Evolutionary conservation across 768 basidiomycete genomes (phyloP), one percentile per base, ranked within the genome.

Genomic region (Coprinellus aureogranulatus): DNA sequence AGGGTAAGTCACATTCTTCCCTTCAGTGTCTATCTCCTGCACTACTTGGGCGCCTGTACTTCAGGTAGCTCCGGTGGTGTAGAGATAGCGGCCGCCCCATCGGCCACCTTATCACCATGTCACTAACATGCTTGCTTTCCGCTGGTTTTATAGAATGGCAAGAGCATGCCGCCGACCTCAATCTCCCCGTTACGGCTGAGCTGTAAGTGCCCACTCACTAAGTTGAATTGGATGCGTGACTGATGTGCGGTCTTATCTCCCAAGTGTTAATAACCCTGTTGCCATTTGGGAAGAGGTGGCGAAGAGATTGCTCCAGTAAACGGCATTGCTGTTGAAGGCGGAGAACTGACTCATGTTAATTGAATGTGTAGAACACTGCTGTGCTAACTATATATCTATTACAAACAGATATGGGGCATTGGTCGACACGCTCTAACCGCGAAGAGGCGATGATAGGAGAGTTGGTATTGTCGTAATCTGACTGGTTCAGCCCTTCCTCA

Each of bases 241-340:
- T 39, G 30, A 46, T 39, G 20, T 42, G 6, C 14, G 34, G 34
- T 6, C 8, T 25, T 25, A 18, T 41, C 11, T 58, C 14, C 20
- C 4, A 42, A 85, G 82, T 45, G 82, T 82, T 37, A 85, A 85
- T 63, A 82, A 82, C 61, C 84, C 84, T 0, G 67, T 75, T 22
- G 81, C 78, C 3, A 79, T 85, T 61, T 86, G 84, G 85, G 72
- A 79, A 57, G 72, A 73, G 31, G 72, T 83, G 12, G 75, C 73
- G n/a, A 70, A 63, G 37, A 64, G 58, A 22, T 57, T 69, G 39
- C 59, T 71, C 14, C 59, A 27, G 23, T 52, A 22, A 52, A 34
- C 34, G 34, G 34, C 34, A 34, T 14, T 34, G 34, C 8, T 14
- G 34, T 34, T 6, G 34, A 34, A 28, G 20, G 23, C 25, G 25